Evolutionary conservation across 192 early-diverging fungal genomes (phyloP), one percentile per base, ranked within the genome.

Genomic region (Entophlyctis luteolus): DNA sequence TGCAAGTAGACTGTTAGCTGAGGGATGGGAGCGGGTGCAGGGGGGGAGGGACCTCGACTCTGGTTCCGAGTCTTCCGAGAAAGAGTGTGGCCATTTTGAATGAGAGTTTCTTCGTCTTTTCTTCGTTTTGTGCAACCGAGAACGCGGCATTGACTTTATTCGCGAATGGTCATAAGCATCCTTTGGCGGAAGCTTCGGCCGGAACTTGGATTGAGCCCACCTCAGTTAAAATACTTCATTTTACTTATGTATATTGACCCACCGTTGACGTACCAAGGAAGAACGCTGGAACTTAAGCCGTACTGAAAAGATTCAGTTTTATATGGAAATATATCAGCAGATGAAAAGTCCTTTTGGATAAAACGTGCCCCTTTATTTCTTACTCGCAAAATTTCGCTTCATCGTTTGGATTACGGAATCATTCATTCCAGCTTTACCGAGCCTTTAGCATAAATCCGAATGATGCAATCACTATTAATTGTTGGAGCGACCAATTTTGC

Each of bases 381-480:
- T n/a, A n/a, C n/a, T n/a, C n/a, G n/a, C n/a, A n/a, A n/a, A n/a
- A n/a, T n/a, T n/a, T n/a, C n/a, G n/a, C n/a, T n/a, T n/a, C n/a
- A n/a, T n/a, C n/a, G n/a, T n/a, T n/a, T n/a, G n/a, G n/a, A n/a
- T n/a, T n/a, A n/a, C n/a, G n/a, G n/a, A n/a, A n/a, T n/a, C n/a
- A n/a, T n/a, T n/a, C n/a, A n/a, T n/a, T n/a, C n/a, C n/a, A n/a
- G n/a, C n/a, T n/a, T n/a, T n/a, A n/a, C n/a, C n/a, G n/a, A n/a
- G n/a, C n/a, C n/a, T n/a, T n/a, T n/a, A n/a, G n/a, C n/a, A n/a
- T 48, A 54, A 94, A 98, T 68, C 94, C 96, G 75, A 94, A 94
- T 0, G 96, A 98, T 75, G 92, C 92, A 1, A 93, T 98, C 93
- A 98, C 96, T 1, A 28, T 31, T 31, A 29, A 6, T 29, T 56